Base-by-base conservation (phyloP, 1,284 basidiomycete genomes). In the Mrakiaceae sp. region DNA sequence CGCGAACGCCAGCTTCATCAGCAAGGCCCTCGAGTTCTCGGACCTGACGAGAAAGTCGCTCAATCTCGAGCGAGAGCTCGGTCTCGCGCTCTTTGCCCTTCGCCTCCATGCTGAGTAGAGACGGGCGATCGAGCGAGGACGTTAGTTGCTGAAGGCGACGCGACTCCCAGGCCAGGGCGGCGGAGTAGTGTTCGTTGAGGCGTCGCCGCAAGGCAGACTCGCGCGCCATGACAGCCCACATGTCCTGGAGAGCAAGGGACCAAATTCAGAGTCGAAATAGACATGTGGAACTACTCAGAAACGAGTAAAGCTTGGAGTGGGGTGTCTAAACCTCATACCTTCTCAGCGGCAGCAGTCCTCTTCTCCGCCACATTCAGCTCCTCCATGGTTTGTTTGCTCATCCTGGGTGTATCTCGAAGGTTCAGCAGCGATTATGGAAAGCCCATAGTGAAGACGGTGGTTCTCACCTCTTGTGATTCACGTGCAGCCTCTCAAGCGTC, bases 121-220 rank as follows among this genome's bases (percentile, higher is more conserved):
- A 12, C 50, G 46, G 14, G 47, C 51, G 50, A 60, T 57, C 47
- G 56, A 27, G 27, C 27, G 1, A 59, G 44, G 6, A 63, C 64
- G 16, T 43, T 59, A 27, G 50, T 42, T 39, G 68, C 60, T 75
- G 74, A 3, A 78, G 66, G 10, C 75, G 70, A 7, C 74, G 70
- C 3, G 77, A 73, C 69, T 78, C 77, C 75, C 77, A 77, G 4
- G 75, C 74, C 72, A 78, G 73, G 42, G 74, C 73, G 16, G 76
- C 74, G 0, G 75, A 73, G 72, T 74, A 77, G 64, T 78, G 77
- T 62, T 78, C 77, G 72, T 75, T 76, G 55, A 78, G 66, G 51
- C 68, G 69, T 5, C 74, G 68, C 0, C 77, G 70, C 5, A 77
- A 66, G 0, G 66, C 60, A 2, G 72, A 69, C 67, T 77, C 77